A percentile compares a stretch with the other conserved stretches of the same genome.
Conservation (phyloP, 2,329 filamentous ascomycete species). For the Diplodia intermedia region DNA sequence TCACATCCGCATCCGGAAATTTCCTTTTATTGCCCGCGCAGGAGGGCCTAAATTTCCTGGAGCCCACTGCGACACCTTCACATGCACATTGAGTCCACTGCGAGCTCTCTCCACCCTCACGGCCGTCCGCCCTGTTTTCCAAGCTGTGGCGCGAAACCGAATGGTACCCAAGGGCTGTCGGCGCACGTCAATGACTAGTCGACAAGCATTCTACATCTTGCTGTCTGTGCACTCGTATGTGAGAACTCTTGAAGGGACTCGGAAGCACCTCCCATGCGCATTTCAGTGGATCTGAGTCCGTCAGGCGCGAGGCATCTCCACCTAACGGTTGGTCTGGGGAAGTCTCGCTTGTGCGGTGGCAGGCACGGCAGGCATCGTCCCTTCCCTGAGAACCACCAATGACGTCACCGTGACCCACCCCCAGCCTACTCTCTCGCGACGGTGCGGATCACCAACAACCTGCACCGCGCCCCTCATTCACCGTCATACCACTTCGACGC, state of each 20-base stretch:
- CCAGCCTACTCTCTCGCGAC: neutral
- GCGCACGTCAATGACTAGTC: neutral
- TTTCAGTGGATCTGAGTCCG: neutral
- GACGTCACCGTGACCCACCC: constrained; percentile 15
- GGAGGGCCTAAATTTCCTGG: no score
- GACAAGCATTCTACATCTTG: neutral
- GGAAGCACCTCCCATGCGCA: neutral
- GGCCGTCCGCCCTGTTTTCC: neutral
- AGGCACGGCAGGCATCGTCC: neutral
- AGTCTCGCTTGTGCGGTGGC: neutral
- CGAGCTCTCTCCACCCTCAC: no score
- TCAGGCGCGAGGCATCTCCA: neutral
- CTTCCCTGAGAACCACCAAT: constrained; percentile 1
- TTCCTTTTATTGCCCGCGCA: no score
- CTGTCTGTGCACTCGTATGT: neutral
- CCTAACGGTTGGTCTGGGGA: neutral
- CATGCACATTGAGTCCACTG: neutral
- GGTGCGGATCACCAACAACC: neutral
- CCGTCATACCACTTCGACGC: neutral
- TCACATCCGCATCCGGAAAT: no score
- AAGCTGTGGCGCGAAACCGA: neutral
- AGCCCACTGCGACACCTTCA: neutral
- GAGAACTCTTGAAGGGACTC: neutral
- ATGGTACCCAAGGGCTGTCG: neutral
- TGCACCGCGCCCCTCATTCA: neutral